Evolutionary conservation across 768 basidiomycete species (phyloP), one percentile per base, ranked within the genome.

Genomic region (Kwoniella botswanensis): DNA sequence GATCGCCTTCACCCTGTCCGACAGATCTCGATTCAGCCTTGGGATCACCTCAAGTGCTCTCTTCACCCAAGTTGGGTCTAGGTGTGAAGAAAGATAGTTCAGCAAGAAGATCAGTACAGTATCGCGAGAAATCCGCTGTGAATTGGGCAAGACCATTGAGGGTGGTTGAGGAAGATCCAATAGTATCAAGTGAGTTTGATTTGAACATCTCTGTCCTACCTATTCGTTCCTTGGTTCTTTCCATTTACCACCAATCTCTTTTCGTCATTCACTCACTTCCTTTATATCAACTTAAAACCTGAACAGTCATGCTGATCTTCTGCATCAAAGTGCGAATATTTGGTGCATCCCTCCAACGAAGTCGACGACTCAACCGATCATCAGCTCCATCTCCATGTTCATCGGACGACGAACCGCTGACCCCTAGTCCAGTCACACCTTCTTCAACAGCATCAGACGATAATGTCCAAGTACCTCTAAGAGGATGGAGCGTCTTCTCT

Each of bases 141-240:
- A 74, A 74, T 55, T 74, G 73, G 73, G 73, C 73, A 55, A 60
- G 73, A 69, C 73, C 73, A 7, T 50, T 74, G 18, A 65, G 70
- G 53, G 67, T 66, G 10, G 59, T n/a, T 12, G 67, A 65, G 10
- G 35, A 58, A 18, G 63, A 65, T 22, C 50, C 63, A 22, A 41
- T 42, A 52, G 42, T 60, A 0, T 56, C 61, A 2, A 70, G 63
- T 70, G 62, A 70, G 61, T 63, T 18, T 53, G n/a, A 18, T 63
- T 18, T 53, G n/a, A 18, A 1, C 35, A 35, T 55, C 24, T 41
- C 12, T 59, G 3, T 17, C 10, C n/a, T 29, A 11, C 17, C 24
- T 61, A 22, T 61, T 42, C 59, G 4, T 44, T 26, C 35, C 0
- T 35, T 35, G 35, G 35, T 7, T 41, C 17, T 4, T n/a, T 56